phyloP scores from a whole-genome alignment of 2,329 filamentous ascomycete genomes.

The Xylariomycetidae sp. region DNA sequence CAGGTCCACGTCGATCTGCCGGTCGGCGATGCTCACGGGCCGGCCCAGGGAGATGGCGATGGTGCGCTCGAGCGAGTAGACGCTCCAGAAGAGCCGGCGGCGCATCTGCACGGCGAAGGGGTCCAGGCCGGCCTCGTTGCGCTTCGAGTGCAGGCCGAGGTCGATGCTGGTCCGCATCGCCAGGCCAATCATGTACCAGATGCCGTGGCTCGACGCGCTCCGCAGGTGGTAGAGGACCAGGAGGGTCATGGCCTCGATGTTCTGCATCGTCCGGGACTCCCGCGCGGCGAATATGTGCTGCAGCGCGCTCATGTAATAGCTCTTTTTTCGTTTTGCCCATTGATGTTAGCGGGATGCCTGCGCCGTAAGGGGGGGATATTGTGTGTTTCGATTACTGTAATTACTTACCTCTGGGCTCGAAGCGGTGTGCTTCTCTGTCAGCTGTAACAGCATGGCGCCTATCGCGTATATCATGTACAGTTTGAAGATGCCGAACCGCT shows the following conservation, averaged over 20 bases:
- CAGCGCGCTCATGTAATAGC: constrained; percentile 44
- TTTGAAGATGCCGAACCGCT: constrained; percentile 44
- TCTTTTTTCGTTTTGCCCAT: constrained; percentile 23
- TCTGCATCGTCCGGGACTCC: constrained; percentile 44
- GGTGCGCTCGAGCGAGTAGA: constrained; percentile 45
- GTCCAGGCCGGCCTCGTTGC: constrained; percentile 36
- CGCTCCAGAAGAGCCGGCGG: constrained; percentile 46
- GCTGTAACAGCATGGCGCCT: constrained; percentile 41
- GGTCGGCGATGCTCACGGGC: constrained; percentile 45
- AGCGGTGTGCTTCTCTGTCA: constrained; percentile 39
- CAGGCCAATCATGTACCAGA: constrained; percentile 51
- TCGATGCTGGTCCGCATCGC: constrained; percentile 50
- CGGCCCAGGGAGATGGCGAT: constrained; percentile 47
- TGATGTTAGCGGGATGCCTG: too few relatives aligned
- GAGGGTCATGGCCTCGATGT: constrained; percentile 48
- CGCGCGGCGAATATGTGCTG: constrained; percentile 43
- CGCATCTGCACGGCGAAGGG: constrained; percentile 39
- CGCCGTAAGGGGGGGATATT: too few relatives aligned
- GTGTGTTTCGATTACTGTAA: too few relatives aligned
- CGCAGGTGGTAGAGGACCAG: constrained; percentile 47
- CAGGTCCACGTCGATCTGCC: constrained; percentile 45
- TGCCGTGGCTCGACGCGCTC: constrained; percentile 43
- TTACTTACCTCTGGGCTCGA: constrained; percentile 33
- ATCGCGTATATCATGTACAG: constrained; percentile 49
- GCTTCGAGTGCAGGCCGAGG: constrained; percentile 44